These are phyloP conservation scores for Auriscalpium microsporum DNA, from an alignment of 768 basidiomycete species.

Conservation along the genomic window DNA sequence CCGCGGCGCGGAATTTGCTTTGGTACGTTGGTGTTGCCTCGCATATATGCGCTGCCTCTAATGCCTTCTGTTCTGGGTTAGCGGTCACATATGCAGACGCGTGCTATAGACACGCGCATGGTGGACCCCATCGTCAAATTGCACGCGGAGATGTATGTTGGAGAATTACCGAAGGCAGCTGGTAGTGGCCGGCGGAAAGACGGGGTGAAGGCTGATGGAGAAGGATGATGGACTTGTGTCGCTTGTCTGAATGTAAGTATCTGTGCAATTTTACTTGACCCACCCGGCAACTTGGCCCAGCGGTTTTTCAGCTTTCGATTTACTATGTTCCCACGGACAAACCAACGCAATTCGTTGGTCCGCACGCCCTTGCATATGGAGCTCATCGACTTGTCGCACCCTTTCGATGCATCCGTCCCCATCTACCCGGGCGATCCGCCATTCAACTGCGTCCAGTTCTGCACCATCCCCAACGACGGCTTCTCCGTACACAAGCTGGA, in stretches of 20 bases:
- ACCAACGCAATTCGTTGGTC: no score
- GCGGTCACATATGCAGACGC: constrained; percentile 13
- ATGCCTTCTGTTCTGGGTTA: neutral
- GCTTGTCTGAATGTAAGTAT: no score
- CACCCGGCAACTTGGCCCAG: no score
- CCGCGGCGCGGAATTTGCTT: constrained; percentile 18
- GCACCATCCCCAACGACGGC: constrained; percentile 15
- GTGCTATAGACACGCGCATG: constrained; percentile 9
- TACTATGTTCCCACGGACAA: no score
- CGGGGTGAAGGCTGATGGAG: no score
- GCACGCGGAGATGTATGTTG: constrained; percentile 14
- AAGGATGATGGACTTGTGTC: no score
- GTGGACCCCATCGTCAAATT: constrained; percentile 10
- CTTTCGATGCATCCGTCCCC: constrained; percentile 4
- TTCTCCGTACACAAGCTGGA: constrained; percentile 16
- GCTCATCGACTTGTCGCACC: constrained; percentile 16
- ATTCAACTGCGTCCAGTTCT: constrained; percentile 12
- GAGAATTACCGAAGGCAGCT: no score
- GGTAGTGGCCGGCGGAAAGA: no score
- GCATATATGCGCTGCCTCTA: neutral
- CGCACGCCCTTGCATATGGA: neutral
- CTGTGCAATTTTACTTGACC: no score
- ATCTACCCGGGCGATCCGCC: constrained; percentile 23
- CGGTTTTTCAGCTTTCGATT: no score
- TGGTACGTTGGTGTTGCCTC: constrained; percentile 8